Evolutionary conservation across 306 rosid genomes (phyloP), one percentile per base, ranked within the genome.

Genomic region (Cyclanthera cordifolia): DNA sequence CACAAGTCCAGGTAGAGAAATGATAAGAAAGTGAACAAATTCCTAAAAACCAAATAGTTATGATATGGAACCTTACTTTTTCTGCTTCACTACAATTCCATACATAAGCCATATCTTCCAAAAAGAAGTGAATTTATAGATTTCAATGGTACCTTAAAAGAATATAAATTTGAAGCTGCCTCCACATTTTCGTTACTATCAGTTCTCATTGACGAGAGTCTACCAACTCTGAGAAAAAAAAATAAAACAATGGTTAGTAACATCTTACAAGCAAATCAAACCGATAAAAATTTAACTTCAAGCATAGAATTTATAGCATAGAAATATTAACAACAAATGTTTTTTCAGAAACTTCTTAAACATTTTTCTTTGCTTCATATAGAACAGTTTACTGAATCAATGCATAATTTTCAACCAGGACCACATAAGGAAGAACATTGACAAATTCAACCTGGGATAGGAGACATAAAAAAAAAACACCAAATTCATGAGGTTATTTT

Each of bases 191-290:
- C 85, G 74, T 72, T 69, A 25, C 49, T 72, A 85, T 85, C 90
- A 77, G 89, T 79, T 76, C 95, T 88, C 97, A 91, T 91, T 82
- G 67, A 72, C 17, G 55, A 76, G 78, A 61, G 53, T 76, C 79
- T 28, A 25, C 45, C 59, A 73, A 63, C 75, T 53, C 67, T 70
- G 67, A 74, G 53, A 70, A 70, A 66, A 55, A 65, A n/a, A 57
- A 56, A 70, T 50, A 50, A 76, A 76, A 74, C 20, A 54, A 72
- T 16, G 46, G 77, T 66, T 23, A 78, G 46, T 64, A n/a, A n/a
- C n/a, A n/a, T n/a, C n/a, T n/a, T 19, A 34, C 3, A 43, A 16
- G 23, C 54, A 25, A 59, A 24, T 5, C 48, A 37, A 24, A 43
- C 68, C 14, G 9, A 45, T 34, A 25, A 5, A 57, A 21, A 72